phyloP scores from a whole-genome alignment of 2,329 filamentous ascomycete species.

The Fusarium subtropicale region DNA sequence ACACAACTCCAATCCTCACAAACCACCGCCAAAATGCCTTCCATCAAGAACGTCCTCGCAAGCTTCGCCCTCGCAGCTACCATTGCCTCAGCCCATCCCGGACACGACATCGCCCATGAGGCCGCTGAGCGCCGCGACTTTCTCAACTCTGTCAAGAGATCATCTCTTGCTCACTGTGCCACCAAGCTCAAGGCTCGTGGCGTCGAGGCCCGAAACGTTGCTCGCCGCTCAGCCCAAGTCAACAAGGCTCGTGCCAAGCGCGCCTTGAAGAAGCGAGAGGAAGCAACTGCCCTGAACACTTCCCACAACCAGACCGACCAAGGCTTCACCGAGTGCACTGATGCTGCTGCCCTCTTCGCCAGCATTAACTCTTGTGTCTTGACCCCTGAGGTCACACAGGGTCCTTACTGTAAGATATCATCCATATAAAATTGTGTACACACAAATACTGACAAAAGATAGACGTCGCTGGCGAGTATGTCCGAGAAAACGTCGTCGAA shows the following conservation, averaged over 20 bases:
- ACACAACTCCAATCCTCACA: no score
- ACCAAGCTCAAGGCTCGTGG: constrained; percentile 60
- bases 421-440: rapidly evolving
- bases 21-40: constrained; percentile 12
- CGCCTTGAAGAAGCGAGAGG: constrained; percentile 48
- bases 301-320: constrained; percentile 54
- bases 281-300: constrained; percentile 48
- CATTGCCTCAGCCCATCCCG: constrained; percentile 57
- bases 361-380: constrained; percentile 59
- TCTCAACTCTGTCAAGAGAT: constrained; percentile 52
- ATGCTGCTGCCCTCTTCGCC: constrained; percentile 53
- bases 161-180: constrained; percentile 60
- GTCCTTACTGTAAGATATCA: constrained; percentile 55
- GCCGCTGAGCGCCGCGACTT: constrained; percentile 62
- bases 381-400: constrained; percentile 62
- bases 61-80: constrained; percentile 27
- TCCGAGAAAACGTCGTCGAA: constrained; percentile 55
- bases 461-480: constrained; percentile 50
- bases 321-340: constrained; percentile 49
- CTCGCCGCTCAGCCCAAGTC: constrained; percentile 57
- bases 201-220: constrained; percentile 56
- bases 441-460: neutral
- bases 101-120: constrained; percentile 62
- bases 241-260: constrained; percentile 57
- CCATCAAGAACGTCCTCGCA: constrained; percentile 30